Evolutionary conservation across 345 rosid genomes (phyloP).

Genomic region (Erysimum cheiranthoides): DNA sequence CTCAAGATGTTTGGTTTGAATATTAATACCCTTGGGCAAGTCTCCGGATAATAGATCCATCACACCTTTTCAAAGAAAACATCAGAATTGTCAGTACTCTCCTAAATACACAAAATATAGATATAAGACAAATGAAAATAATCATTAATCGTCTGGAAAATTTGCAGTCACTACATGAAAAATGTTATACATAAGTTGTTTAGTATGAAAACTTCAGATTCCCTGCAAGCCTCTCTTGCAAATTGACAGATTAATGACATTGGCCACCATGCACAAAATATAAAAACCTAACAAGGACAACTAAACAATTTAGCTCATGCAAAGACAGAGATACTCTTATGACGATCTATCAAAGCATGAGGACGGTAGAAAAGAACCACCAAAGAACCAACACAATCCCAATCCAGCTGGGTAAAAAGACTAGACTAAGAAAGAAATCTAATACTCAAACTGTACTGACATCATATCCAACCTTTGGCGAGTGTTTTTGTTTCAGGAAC

Average conservation of each 20-base stretch:
- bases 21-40: constrained; percentile 86
- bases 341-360: constrained; percentile 12
- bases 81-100: constrained; percentile 35
- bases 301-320: constrained; percentile 6
- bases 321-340: constrained; percentile 1
- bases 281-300: neutral
- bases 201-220: neutral
- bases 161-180: constrained; percentile 8
- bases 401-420: constrained; percentile 23
- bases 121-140: neutral
- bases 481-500: constrained; percentile 94
- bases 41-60: constrained; percentile 90
- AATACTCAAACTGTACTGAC: constrained; percentile 18
- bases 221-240: neutral
- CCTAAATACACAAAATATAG: constrained; percentile 16
- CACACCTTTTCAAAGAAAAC: constrained; percentile 60
- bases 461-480: constrained; percentile 67
- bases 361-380: constrained; percentile 18
- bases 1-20: constrained; percentile 93
- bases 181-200: neutral
- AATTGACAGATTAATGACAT: constrained; percentile 16
- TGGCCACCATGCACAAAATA: constrained; percentile 1
- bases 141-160: neutral
- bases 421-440: constrained; percentile 2
- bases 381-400: neutral